These are phyloP conservation scores for Aspergillus viridinutans DNA, from an alignment of 2,329 filamentous ascomycete genomes.

Conservation along the genomic window DNA sequence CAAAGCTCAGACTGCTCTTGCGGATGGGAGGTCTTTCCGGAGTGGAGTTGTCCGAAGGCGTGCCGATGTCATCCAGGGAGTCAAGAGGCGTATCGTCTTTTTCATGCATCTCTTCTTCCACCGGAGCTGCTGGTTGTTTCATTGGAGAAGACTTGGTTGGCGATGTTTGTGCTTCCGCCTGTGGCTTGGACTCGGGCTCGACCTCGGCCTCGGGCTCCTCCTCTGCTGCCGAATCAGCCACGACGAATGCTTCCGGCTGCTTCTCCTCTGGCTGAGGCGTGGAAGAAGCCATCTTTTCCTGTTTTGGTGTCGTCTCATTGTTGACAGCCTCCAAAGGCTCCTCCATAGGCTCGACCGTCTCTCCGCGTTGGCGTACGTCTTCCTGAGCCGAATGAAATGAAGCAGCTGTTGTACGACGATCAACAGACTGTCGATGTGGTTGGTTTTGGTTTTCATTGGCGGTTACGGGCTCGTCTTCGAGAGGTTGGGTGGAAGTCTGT, in stretches of 20 bases:
- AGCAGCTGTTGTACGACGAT: slow-evolving; percentile 39
- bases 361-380: slow-evolving; percentile 29
- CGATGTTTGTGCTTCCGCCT: slow-evolving; percentile 10
- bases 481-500: slow-evolving; percentile 30
- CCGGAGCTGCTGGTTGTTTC: slow-evolving; percentile 5
- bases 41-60: slow-evolving; percentile 46
- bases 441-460: slow-evolving; percentile 9
- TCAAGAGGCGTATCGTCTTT: slow-evolving; percentile 33
- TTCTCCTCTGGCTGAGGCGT: slow-evolving; percentile 8
- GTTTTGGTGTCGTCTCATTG: slow-evolving; percentile 23
- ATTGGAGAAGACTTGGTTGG: slow-evolving; percentile 12
- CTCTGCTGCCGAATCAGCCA: slow-evolving; percentile 3
- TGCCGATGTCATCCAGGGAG: slow-evolving; percentile 44
- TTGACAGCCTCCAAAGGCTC: slow-evolving; percentile 6
- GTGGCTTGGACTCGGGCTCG: slow-evolving; percentile 1
- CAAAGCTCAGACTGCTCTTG: slow-evolving; percentile 94
- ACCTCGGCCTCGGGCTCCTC: neutral
- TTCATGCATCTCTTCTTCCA: slow-evolving; percentile 19
- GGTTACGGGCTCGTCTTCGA: slow-evolving; percentile 25
- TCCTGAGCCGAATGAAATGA: slow-evolving; percentile 47
- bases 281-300: slow-evolving; percentile 13
- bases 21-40: slow-evolving; percentile 65
- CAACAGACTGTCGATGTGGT: slow-evolving; percentile 21
- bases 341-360: slow-evolving; percentile 34
- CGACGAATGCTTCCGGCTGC: slow-evolving; percentile 2